phyloP scores from a whole-genome alignment of 306 rosid genomes.

The Malus sylvestris region DNA sequence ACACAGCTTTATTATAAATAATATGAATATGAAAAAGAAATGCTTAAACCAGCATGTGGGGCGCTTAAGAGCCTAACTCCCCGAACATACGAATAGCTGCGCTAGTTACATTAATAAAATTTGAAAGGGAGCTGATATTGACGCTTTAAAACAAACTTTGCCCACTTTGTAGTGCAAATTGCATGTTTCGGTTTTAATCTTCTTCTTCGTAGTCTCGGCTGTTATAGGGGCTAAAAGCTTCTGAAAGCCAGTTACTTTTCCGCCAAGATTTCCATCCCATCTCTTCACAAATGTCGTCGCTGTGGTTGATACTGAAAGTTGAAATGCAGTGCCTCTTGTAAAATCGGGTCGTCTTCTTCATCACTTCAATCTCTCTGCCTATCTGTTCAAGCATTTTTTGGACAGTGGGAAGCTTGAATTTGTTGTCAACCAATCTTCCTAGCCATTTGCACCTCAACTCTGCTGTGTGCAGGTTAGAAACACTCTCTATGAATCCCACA shows the following conservation, averaged over 20 bases:
- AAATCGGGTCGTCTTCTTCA: constrained; percentile 49
- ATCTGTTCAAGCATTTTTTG: constrained; percentile 37
- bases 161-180: not conserved
- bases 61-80: not conserved
- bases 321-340: constrained; percentile 61
- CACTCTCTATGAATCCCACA: constrained; percentile 56
- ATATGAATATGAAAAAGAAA: not conserved
- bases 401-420: constrained; percentile 49
- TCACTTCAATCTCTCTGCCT: constrained; percentile 28
- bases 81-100: not conserved
- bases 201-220: constrained; percentile 43
- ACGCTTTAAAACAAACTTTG: not conserved
- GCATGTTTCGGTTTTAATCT: not conserved
- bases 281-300: constrained; percentile 52
- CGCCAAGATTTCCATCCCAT: constrained; percentile 48
- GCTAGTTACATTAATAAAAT: not conserved
- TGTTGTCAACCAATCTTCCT: constrained; percentile 32
- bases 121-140: not conserved
- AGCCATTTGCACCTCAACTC: constrained; percentile 59
- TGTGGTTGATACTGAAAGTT: constrained; percentile 62
- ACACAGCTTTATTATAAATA: not conserved
- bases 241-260: constrained; percentile 45
- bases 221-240: constrained; percentile 50
- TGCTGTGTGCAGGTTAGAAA: constrained; percentile 53
- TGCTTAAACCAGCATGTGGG: not conserved